Conservation (phyloP, 495 filamentous ascomycete species). For the Endocarpon pusillum region DNA sequence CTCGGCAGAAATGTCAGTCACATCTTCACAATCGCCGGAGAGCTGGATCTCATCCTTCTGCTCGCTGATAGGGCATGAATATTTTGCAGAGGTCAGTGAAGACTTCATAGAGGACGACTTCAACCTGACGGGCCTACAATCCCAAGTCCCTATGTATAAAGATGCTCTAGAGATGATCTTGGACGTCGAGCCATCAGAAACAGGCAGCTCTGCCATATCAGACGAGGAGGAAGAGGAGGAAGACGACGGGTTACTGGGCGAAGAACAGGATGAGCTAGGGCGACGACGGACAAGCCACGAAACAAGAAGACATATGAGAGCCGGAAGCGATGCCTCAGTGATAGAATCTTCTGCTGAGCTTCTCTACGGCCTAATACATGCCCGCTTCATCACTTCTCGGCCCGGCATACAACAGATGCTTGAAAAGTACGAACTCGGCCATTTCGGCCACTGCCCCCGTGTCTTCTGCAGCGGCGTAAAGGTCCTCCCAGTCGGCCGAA, state of each 20-base stretch:
- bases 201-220: slow-evolving; percentile 64
- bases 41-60: slow-evolving; percentile 98
- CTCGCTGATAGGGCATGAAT: slow-evolving; percentile 87
- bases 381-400: slow-evolving; percentile 94
- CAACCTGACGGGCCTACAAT: slow-evolving; percentile 88
- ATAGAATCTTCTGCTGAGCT: slow-evolving; percentile 95
- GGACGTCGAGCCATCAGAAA: slow-evolving; percentile 90
- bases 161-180: slow-evolving; percentile 96
- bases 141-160: slow-evolving; percentile 96
- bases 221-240: slow-evolving; percentile 56
- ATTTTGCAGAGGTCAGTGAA: slow-evolving; percentile 95
- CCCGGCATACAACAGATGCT: slow-evolving; percentile 97
- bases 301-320: slow-evolving; percentile 69
- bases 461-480: slow-evolving; percentile 75
- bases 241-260: slow-evolving; percentile 30
- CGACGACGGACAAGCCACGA: slow-evolving; percentile 20
- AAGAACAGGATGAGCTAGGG: slow-evolving; percentile 51
- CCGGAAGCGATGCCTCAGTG: slow-evolving; percentile 79
- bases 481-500: slow-evolving; percentile 81
- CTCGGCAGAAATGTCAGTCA: slow-evolving; percentile 32
- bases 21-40: slow-evolving; percentile 72
- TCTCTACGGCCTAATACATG: slow-evolving; percentile 94
- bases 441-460: slow-evolving; percentile 86
- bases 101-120: slow-evolving; percentile 99
- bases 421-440: slow-evolving; percentile 90